Percentiles rank a stretch among this genome's conserved stretches.
Conservation (phyloP, 805 yeast species). For the Yarrowia sp. region DNA sequence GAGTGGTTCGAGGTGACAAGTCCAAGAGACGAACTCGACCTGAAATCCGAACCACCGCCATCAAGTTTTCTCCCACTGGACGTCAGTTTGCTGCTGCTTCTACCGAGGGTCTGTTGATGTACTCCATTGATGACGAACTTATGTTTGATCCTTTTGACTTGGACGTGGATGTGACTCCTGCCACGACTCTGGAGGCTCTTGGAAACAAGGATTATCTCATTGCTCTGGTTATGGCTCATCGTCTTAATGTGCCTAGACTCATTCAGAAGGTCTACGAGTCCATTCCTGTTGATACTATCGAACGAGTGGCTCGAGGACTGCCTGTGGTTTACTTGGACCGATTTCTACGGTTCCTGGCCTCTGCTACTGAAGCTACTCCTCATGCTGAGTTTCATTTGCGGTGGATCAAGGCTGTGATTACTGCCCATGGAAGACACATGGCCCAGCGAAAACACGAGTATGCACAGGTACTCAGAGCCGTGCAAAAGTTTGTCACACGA, state of each 20-base stretch:
- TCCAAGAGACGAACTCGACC: slow-evolving; percentile 73
- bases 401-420: slow-evolving; percentile 71
- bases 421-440: slow-evolving; percentile 75
- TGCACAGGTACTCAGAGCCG: slow-evolving; percentile 58
- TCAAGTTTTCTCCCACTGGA: slow-evolving; percentile 86
- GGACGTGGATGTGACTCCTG: slow-evolving; percentile 89
- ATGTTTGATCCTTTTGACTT: slow-evolving; percentile 93
- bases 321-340: slow-evolving; percentile 75
- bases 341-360: slow-evolving; percentile 65
- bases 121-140: slow-evolving; percentile 68
- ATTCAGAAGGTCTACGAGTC: slow-evolving; percentile 70
- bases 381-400: slow-evolving; percentile 80
- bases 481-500: slow-evolving; percentile 72
- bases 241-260: slow-evolving; percentile 77
- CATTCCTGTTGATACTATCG: slow-evolving; percentile 67
- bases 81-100: slow-evolving; percentile 90
- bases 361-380: slow-evolving; percentile 61
- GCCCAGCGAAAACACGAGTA: slow-evolving; percentile 59
- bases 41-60: slow-evolving; percentile 72
- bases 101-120: slow-evolving; percentile 86
- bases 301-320: slow-evolving; percentile 60
- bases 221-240: slow-evolving; percentile 88
- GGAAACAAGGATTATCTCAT: slow-evolving; percentile 60
- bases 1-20: slow-evolving; percentile 79
- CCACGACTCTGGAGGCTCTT: slow-evolving; percentile 59